Base-by-base conservation (phyloP, 345 rosid species). In the Populus alba region DNA sequence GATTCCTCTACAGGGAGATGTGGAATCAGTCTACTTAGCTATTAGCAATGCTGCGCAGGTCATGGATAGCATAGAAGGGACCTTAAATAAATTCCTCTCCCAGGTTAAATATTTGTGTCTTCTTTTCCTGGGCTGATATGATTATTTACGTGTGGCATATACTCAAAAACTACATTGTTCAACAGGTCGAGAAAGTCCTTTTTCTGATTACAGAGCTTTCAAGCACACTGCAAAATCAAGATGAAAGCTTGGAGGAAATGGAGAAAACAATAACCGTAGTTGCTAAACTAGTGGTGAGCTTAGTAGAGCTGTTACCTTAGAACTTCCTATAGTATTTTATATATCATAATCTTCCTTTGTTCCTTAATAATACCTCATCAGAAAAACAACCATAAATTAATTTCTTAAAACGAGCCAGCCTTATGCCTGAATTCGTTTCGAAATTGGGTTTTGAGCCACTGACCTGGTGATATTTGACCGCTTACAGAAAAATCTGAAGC, bases 181-280 rank as follows among this genome's bases (percentile, higher is more conserved):
- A 62, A 84, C 91, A 89, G 92, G 87, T 82, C 39, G 95, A 92
- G 82, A 87, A 83, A 77, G 69, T 86, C n/a, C 79, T 88, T 15
- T 87, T 83, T 39, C 72, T 87, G 80, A 16, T 86, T 0, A 85
- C 90, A 25, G 94, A 92, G 80, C 81, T 91, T 12, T 53, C 84
- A 20, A 81, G 83, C 83, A 89, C 86, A 70, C 55, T 84, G 47
- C 82, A 87, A 72, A 86, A 84, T 62, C 84, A 88, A 68, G 41
- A 80, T 23, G 87, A 87, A 39, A 86, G 79, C 35, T 72, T 84
- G 68, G 86, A 83, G 75, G 87, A 89, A 59, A 45, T 88, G 63
- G 90, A 88, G 74, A 76, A 78, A 39, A 43, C 68, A 33, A 10
- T 88, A 7, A 37, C 72, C 25, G 47, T 77, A 15, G 16, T 85